These are phyloP conservation scores for Strigomonas culicis DNA, from an alignment of 208 protist species.

Conservation along the genomic window DNA sequence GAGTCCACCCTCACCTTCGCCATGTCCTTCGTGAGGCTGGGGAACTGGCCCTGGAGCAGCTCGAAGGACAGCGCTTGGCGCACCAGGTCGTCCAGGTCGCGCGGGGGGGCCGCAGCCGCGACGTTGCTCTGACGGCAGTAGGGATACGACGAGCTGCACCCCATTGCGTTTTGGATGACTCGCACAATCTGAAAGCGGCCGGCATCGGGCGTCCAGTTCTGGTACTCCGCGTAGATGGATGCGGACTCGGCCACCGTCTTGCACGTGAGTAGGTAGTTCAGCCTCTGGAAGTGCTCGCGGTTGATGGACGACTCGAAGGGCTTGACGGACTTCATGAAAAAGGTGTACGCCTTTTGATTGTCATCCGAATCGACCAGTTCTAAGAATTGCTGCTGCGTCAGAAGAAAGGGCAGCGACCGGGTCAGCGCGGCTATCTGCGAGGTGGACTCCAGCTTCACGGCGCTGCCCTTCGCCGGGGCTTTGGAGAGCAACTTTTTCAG, in stretches of 20 bases:
- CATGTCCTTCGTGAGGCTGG: slow-evolving; percentile 17
- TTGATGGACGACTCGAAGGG: slow-evolving; percentile 66
- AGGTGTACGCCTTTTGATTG: slow-evolving; percentile 63
- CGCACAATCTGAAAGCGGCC: slow-evolving; percentile 63
- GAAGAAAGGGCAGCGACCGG: slow-evolving; percentile 58
- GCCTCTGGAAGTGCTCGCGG: slow-evolving; percentile 64
- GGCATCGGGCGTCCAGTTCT: slow-evolving; percentile 62
- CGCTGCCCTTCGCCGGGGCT: slow-evolving; percentile 12
- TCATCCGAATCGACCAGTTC: slow-evolving; percentile 81
- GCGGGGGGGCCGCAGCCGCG: slow-evolving; percentile 15
- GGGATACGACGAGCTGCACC: slow-evolving; percentile 32
- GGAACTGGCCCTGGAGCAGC: slow-evolving; percentile 33
- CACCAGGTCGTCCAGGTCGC: slow-evolving; percentile 41
- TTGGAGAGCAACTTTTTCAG: slow-evolving; percentile 55
- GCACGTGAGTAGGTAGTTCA: slow-evolving; percentile 83
- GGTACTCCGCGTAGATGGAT: slow-evolving; percentile 61
- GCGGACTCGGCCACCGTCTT: slow-evolving; percentile 62
- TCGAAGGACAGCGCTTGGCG: slow-evolving; percentile 66
- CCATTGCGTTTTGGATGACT: slow-evolving; percentile 47
- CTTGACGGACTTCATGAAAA: slow-evolving; percentile 85
- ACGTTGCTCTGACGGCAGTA: slow-evolving; percentile 63
- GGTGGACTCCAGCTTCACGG: slow-evolving; percentile 15
- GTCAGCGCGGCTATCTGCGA: slow-evolving; percentile 26
- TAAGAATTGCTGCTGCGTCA: slow-evolving; percentile 79
- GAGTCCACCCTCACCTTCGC: slow-evolving; percentile 29